Evolutionary conservation across 768 basidiomycete genomes (phyloP).

Genomic region (Tulasnella sp.): DNA sequence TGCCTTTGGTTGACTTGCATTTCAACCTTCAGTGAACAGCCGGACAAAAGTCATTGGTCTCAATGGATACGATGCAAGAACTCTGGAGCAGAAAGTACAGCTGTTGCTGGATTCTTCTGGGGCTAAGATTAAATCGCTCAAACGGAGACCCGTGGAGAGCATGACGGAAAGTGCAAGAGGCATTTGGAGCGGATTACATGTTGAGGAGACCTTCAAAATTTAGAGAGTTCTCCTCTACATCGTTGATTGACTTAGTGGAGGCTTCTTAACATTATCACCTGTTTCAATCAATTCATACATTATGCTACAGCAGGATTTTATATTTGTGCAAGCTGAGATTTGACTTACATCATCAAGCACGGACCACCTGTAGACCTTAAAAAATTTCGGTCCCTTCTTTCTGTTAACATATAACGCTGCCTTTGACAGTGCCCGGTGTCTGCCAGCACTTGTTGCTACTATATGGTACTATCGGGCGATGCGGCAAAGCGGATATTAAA

Average conservation of each 20-base stretch:
- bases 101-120: constrained; percentile 81
- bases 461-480: not conserved
- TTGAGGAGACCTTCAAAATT: constrained; percentile 50
- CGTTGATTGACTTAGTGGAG: not conserved
- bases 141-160: constrained; percentile 60
- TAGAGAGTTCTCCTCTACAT: not conserved
- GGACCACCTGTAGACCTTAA: not conserved
- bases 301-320: too few relatives aligned
- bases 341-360: not conserved
- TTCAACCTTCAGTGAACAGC: constrained; percentile 49
- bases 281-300: not conserved
- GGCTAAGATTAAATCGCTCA: constrained; percentile 68
- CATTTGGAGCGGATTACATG: constrained; percentile 83
- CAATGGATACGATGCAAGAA: constrained; percentile 57
- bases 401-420: not conserved
- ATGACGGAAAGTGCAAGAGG: constrained; percentile 70
- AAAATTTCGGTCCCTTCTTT: not conserved
- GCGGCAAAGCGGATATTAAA: too few relatives aligned
- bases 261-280: not conserved
- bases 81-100: constrained; percentile 63
- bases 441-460: not conserved
- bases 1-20: constrained; percentile 10
- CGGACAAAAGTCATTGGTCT: constrained; percentile 81
- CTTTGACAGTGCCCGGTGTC: not conserved
- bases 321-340: not conserved